Percentiles rank a stretch among this genome's conserved stretches.
These are phyloP conservation scores for Urtica urens DNA, from an alignment of 306 rosid species.

Conservation along the genomic window DNA sequence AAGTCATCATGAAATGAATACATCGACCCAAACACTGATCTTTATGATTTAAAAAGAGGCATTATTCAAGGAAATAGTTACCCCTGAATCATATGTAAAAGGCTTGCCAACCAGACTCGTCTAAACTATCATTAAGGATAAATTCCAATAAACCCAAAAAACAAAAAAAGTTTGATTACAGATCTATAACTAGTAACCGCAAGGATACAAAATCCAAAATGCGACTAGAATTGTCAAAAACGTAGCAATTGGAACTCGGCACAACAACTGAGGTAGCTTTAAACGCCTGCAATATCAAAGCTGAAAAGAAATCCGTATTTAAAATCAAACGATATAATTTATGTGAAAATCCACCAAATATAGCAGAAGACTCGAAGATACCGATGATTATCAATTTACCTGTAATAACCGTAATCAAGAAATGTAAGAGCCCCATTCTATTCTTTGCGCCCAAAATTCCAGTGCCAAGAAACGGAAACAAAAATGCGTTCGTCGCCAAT, in stretches of 20 bases:
- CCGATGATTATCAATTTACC: constrained; percentile 10
- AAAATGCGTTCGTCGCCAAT: no score
- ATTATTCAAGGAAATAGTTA: constrained; percentile 22
- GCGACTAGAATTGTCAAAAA: constrained; percentile 67
- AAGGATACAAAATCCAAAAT: constrained; percentile 88
- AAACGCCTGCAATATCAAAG: constrained; percentile 30
- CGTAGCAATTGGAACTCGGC: constrained; percentile 75
- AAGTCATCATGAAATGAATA: neutral
- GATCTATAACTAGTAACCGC: neutral
- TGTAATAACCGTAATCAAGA: neutral
- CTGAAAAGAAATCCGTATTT: constrained; percentile 24
- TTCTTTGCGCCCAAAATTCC: neutral
- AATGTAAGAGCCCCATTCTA: no score
- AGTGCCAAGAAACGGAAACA: no score
- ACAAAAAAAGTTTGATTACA: neutral
- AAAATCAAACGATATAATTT: neutral
- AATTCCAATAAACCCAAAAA: neutral
- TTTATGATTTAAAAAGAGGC: neutral
- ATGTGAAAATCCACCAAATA: neutral
- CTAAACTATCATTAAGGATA: constrained; percentile 42
- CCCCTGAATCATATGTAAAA: constrained; percentile 64
- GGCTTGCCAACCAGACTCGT: constrained; percentile 62
- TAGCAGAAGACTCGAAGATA: neutral
- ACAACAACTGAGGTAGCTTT: constrained; percentile 34
- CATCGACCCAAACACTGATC: neutral